These are phyloP conservation scores for Pseudogymnoascus sp. DNA, from an alignment of 2,329 filamentous ascomycete species.

Conservation along the genomic window DNA sequence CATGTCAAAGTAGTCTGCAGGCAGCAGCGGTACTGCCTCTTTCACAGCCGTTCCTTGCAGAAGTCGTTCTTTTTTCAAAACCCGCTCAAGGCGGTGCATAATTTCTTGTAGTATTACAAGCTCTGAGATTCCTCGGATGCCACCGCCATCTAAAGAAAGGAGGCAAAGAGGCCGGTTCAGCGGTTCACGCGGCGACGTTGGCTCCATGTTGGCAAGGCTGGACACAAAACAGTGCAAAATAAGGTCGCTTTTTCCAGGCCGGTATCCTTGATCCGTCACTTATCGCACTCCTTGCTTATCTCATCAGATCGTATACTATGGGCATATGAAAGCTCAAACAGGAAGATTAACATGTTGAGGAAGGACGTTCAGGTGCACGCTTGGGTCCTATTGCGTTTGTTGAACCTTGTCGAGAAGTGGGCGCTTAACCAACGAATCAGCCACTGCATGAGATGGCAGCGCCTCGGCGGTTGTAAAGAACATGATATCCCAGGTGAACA, in stretches of 20 bases:
- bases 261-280: neutral
- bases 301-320: neutral
- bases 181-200: neutral
- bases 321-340: neutral
- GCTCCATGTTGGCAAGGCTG: neutral
- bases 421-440: neutral
- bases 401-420: neutral
- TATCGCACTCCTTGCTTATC: no score
- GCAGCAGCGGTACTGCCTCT: neutral
- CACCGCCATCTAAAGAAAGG: conserved; percentile 25
- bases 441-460: neutral
- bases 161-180: neutral
- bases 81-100: conserved; percentile 16
- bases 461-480: no score
- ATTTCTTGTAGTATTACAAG: conserved; percentile 21
- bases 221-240: neutral
- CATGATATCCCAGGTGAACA: neutral
- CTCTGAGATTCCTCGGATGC: conserved; percentile 22
- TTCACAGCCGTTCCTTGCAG: neutral
- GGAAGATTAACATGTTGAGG: neutral
- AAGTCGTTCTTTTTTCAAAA: neutral
- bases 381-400: neutral
- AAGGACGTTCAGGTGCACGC: neutral
- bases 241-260: no score
- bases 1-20: conserved; percentile 10